These are phyloP conservation scores for Eustoma russellianum DNA, from an alignment of 257 asterid species.

Conservation along the genomic window DNA sequence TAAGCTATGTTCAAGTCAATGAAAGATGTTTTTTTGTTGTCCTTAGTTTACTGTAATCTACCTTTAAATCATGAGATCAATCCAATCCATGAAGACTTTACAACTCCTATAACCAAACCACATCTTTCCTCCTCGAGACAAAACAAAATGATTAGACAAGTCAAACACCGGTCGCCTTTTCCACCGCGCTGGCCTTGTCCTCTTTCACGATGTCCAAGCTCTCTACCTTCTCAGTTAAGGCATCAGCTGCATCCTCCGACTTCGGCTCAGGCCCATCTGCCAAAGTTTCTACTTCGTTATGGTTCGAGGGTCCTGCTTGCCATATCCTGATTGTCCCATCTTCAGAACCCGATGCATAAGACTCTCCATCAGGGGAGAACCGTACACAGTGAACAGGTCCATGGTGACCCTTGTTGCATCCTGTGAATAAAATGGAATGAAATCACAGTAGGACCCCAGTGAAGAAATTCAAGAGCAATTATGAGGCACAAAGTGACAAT, in stretches of 20 bases:
- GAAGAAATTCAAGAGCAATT: neutral
- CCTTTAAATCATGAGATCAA: too few species aligned
- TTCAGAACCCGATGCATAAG: conserved; percentile 94
- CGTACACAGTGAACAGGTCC: conserved; percentile 98
- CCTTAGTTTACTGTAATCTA: too few species aligned
- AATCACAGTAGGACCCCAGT: too few species aligned
- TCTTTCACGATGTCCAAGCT: conserved; percentile 30
- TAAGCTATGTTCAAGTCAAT: too few species aligned
- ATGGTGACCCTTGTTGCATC: conserved; percentile 98
- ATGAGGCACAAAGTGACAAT: neutral
- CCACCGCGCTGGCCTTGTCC: conserved; percentile 19
- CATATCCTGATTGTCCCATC: conserved; percentile 96
- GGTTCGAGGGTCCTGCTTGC: conserved; percentile 45
- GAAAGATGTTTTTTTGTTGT: too few species aligned
- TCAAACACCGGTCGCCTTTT: conserved; percentile 19
- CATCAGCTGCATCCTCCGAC: conserved; percentile 38
- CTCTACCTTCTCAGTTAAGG: conserved; percentile 45
- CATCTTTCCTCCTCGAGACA: too few species aligned
- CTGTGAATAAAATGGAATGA: conserved; percentile 17
- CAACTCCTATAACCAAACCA: too few species aligned
- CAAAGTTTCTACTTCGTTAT: conserved; percentile 31
- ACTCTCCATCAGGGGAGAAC: conserved; percentile 91
- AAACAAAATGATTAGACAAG: too few species aligned
- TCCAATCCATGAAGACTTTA: too few species aligned
- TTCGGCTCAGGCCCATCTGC: conserved; percentile 27